These are phyloP conservation scores for Ramularia endophylla DNA, from an alignment of 2,329 filamentous ascomycete genomes.

Conservation along the genomic window DNA sequence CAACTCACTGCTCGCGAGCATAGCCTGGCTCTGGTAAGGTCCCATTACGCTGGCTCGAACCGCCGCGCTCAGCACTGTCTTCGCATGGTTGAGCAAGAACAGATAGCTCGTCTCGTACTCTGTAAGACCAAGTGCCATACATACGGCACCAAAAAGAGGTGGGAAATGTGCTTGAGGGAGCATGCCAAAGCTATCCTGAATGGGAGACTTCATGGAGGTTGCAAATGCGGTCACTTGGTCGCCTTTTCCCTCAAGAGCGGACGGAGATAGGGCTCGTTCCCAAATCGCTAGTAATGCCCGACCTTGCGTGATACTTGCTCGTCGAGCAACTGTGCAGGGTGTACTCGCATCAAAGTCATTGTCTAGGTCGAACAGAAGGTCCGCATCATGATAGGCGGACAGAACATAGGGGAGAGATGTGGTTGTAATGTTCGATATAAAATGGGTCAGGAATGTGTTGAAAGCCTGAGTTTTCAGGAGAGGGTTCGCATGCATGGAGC, in stretches of 20 bases:
- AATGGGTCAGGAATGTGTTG: conserved; percentile 62
- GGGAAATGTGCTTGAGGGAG: conserved; percentile 56
- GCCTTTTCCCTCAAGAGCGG: conserved; percentile 3
- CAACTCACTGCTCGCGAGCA: conserved; percentile 58
- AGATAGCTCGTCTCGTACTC: conserved; percentile 63
- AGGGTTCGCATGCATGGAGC: conserved; percentile 25
- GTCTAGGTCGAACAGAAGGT: conserved; percentile 54
- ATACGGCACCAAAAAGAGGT: conserved; percentile 64
- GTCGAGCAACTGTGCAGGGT: conserved; percentile 70
- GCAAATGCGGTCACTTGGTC: conserved; percentile 17
- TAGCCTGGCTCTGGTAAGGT: conserved; percentile 70
- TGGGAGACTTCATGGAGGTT: conserved; percentile 15
- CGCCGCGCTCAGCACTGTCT: conserved; percentile 68
- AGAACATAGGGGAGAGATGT: conserved; percentile 71
- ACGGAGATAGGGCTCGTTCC: conserved; percentile 44
- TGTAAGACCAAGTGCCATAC: conserved; percentile 54
- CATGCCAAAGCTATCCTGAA: conserved; percentile 15
- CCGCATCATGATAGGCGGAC: conserved; percentile 55
- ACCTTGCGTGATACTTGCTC: conserved; percentile 70
- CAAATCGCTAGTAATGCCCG: conserved; percentile 68
- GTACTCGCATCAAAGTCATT: conserved; percentile 71
- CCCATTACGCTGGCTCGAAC: conserved; percentile 73
- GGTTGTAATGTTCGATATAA: conserved; percentile 63
- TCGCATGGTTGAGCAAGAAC: conserved; percentile 70
- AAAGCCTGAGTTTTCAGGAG: conserved; percentile 41